These are phyloP conservation scores for Lactuca saligna DNA, from an alignment of 129 eudicot species.

Conservation along the genomic window DNA sequence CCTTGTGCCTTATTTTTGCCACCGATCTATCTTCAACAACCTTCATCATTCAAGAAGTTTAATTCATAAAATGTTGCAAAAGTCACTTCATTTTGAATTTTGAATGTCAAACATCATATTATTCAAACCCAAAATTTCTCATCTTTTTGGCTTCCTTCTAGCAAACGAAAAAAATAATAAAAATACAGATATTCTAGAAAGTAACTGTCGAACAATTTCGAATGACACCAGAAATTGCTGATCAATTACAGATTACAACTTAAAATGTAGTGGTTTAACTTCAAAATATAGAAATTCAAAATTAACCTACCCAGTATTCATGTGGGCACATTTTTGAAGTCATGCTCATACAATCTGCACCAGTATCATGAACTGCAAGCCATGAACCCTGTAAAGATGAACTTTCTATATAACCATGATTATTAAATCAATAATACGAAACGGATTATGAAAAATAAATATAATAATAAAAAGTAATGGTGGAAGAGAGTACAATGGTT, in stretches of 20 bases:
- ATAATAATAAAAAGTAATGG: not conserved
- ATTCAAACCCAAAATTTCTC: no score
- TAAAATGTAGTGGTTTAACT: not conserved
- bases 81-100: no score
- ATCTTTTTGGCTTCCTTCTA: no score
- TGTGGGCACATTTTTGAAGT: constrained; percentile 99
- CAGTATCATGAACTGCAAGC: constrained; percentile 95
- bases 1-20: constrained; percentile 81
- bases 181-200: no score
- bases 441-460: no score
- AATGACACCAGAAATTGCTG: no score
- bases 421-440: no score
- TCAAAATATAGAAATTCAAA: constrained; percentile 9
- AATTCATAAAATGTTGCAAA: no score
- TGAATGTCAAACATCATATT: no score
- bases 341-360: constrained; percentile 99
- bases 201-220: no score
- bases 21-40: constrained; percentile 86
- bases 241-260: not conserved
- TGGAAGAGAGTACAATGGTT: constrained; percentile 45
- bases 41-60: constrained; percentile 29
- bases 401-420: not conserved
- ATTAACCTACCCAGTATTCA: constrained; percentile 73
- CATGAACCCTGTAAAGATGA: constrained; percentile 63
- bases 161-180: no score